Evolutionary conservation across 768 basidiomycete genomes (phyloP), one percentile per base, ranked within the genome.

Genomic region (Clavaria fumosa): DNA sequence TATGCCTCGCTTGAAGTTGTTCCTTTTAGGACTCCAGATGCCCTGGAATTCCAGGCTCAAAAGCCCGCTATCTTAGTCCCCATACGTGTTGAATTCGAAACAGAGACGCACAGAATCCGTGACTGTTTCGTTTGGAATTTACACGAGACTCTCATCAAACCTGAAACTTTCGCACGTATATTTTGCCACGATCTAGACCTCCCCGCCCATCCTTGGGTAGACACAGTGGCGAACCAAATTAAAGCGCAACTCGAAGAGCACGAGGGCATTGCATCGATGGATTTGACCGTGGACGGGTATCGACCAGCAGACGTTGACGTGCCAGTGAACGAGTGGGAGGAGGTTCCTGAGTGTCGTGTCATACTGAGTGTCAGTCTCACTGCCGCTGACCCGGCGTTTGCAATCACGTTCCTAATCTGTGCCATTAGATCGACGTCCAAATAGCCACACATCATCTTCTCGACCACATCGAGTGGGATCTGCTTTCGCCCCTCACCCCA

Each of bases 391-490:
- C 15, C 2, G 28, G 35, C 15, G 26, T 3, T 23, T 33, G 6
- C 3, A 34, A 21, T 4, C 23, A 22, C 14, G 36, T 34, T 30
- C 34, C 32, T 22, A n/a, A n/a, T n/a, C n/a, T n/a, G n/a, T n/a
- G n/a, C n/a, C n/a, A 22, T 14, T 56, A 95, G 88, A 86, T 99
- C 52, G 95, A 99, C 59, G 88, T 97, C 18, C 95, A 99, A 55
- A 81, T 99, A 51, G 85, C 79, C 17, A 83, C 79, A 33, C 69
- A 89, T 53, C 88, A 93, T 55, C 67, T 99, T 1, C 65, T 83
- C 40, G 95, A 99, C 59, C 84, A 90, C 51, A 89, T 99, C 46
- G 95, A 99, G 58, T 99, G 93, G 93, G 93, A 99, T 57, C 69
- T 97, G n/a, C 72, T 84, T 32, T 93, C 91, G 3, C 71, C 81